Percentiles rank a stretch among this genome's conserved stretches.
Conservation (phyloP, 1,139 yeast genomes). For the Pichia norvegensis region DNA sequence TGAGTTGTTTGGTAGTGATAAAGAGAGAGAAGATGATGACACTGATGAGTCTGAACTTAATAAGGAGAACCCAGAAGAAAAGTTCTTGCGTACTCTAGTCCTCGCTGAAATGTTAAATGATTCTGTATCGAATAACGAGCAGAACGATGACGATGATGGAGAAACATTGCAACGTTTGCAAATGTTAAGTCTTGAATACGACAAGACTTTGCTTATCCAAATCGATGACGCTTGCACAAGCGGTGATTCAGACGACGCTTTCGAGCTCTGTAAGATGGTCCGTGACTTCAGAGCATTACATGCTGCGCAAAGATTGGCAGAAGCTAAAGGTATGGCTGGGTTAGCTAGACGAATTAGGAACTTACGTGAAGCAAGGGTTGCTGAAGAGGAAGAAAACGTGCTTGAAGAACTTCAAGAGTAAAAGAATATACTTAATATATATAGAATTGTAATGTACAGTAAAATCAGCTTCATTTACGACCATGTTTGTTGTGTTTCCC, state of each 20-base stretch:
- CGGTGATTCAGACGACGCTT: conserved; percentile 56
- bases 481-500: background rate
- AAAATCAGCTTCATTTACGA: background rate
- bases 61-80: conserved; percentile 31
- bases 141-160: conserved; percentile 32
- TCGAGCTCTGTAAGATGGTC: conserved; percentile 60
- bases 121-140: conserved; percentile 32
- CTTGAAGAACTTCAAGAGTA: background rate
- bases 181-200: conserved; percentile 48
- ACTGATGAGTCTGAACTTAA: conserved; percentile 16
- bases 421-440: background rate
- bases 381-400: conserved; percentile 24
- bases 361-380: conserved; percentile 52
- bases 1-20: conserved; percentile 26
- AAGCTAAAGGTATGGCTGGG: conserved; percentile 59
- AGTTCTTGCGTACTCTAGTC: conserved; percentile 39
- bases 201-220: conserved; percentile 65
- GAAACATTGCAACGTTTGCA: conserved; percentile 39
- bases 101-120: conserved; percentile 45
- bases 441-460: background rate
- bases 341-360: conserved; percentile 63
- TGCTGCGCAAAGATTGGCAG: conserved; percentile 81
- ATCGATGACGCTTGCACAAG: conserved; percentile 74
- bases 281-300: conserved; percentile 70
- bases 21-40: conserved; percentile 15